phyloP scores from a whole-genome alignment of 495 filamentous ascomycete genomes.

The Polyplosphaeria fusca region DNA sequence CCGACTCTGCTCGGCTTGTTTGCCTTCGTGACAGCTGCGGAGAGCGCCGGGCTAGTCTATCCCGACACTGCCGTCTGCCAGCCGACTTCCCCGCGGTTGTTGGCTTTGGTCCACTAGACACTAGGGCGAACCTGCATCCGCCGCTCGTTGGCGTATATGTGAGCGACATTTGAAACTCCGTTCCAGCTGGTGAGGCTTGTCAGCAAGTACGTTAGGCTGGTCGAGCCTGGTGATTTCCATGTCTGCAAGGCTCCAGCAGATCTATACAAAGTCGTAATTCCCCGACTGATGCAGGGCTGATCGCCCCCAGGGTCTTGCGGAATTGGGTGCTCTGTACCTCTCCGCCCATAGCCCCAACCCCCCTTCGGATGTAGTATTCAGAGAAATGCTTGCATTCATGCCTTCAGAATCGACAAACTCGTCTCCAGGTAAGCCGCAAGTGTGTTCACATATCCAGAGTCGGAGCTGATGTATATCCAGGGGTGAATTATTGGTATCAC shows the following conservation, averaged over 20 bases:
- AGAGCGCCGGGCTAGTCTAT: slow-evolving; percentile 9
- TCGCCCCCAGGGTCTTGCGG: slow-evolving; percentile 1
- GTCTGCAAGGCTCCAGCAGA: not conserved
- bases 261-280: slow-evolving; percentile 19
- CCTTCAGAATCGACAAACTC: slow-evolving; percentile 22
- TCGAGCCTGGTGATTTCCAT: slow-evolving; percentile 3
- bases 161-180: slow-evolving; percentile 16
- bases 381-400: slow-evolving; percentile 32
- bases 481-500: slow-evolving; percentile 23
- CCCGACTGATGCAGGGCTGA: slow-evolving; percentile 13
- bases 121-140: slow-evolving; percentile 20
- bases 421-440: slow-evolving; percentile 15
- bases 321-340: not conserved
- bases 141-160: slow-evolving; percentile 10
- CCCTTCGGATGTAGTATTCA: not conserved
- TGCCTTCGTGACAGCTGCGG: slow-evolving; percentile 4
- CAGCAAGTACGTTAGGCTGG: slow-evolving; percentile 3
- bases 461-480: slow-evolving; percentile 8
- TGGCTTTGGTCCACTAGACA: slow-evolving; percentile 22
- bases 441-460: not conserved
- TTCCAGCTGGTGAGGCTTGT: slow-evolving; percentile 17
- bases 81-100: slow-evolving; percentile 28
- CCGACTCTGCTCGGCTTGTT: not conserved
- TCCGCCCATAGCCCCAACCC: slow-evolving; percentile 1
- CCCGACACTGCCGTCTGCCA: slow-evolving; percentile 7